Evolutionary conservation across 805 yeast species (phyloP).

Genomic region (Candida awuae): DNA sequence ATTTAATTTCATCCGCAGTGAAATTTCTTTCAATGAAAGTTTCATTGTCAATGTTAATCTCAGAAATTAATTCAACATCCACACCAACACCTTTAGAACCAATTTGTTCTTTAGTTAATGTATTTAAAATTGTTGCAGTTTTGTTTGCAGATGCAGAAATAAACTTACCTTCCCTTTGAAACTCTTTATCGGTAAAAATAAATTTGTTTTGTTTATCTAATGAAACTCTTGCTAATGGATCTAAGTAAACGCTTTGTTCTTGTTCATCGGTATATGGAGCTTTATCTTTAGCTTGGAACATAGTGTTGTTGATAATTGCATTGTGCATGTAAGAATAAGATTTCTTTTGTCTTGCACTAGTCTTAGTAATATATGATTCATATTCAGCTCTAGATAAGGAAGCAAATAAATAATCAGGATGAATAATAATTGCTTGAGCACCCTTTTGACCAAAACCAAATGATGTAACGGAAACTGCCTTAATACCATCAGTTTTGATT

Average conservation of each 20-base stretch:
- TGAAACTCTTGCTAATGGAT: constrained; percentile 81
- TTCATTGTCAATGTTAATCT: constrained; percentile 78
- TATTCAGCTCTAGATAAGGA: constrained; percentile 67
- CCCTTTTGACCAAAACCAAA: constrained; percentile 99
- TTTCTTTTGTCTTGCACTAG: constrained; percentile 71
- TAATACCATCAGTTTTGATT: constrained; percentile 91
- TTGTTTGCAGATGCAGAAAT: constrained; percentile 42
- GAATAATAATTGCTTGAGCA: constrained; percentile 86
- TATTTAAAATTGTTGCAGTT: constrained; percentile 56
- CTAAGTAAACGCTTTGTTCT: constrained; percentile 87
- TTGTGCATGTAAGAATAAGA: constrained; percentile 94
- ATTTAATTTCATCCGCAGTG: constrained; percentile 69
- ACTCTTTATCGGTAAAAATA: constrained; percentile 39
- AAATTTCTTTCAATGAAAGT: constrained; percentile 91
- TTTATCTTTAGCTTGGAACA: constrained; percentile 88
- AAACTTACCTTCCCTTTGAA: constrained; percentile 39
- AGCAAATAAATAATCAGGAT: constrained; percentile 89
- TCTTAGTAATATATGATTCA: constrained; percentile 63
- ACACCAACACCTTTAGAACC: constrained; percentile 77
- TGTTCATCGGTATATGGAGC: constrained; percentile 88
- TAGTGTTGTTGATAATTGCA: constrained; percentile 81
- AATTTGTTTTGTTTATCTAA: constrained; percentile 31
- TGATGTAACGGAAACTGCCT: constrained; percentile 94
- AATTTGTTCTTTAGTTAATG: constrained; percentile 41
- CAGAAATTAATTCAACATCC: constrained; percentile 83